Base-by-base conservation (phyloP, 306 rosid species). In the Trichosanthes cucumerina region DNA sequence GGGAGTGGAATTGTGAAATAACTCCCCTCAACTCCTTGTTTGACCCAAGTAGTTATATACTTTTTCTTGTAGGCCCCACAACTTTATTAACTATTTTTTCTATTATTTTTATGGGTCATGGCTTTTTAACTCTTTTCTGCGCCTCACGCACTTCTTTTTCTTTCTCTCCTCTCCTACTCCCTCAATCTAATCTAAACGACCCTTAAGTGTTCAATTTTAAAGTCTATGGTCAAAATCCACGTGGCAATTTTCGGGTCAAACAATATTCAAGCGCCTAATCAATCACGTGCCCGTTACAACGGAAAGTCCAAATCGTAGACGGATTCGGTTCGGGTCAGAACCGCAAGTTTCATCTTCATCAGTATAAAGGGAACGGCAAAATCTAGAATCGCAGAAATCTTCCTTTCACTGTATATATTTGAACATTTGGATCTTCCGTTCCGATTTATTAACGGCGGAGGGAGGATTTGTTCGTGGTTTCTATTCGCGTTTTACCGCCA, bases 221-320 rank as follows among this genome's bases (percentile, higher is more conserved):
- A 12, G 36, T 2, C 2, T 21, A 21, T 15, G 33, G 12, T 44
- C 2, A 14, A 70, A 72, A 19, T 47, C 77, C 59, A 46, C 77
- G 77, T 26, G 58, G 58, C 77, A 49, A 8, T 72, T 66, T 28
- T 6, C 19, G 33, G 76, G 76, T 71, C 76, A 71, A 71, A 71
- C 28, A 46, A 71, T 44, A 11, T 14, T 71, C 57, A 15, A 26
- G 4, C 77, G 39, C 3, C 71, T 7, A 18, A 21, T 70, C 57
- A 24, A 71, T 46, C 76, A 70, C 76, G 56, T 70, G 44, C 34
- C 75, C 9, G 50, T 24, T 70, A 6, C 21, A 41, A 28, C 52
- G 56, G 5, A 43, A 54, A 23, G 38, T 70, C 38, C 54, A 71
- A 46, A 14, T 71, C 41, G 18, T 8, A 28, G 4, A 26, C 58